Conservation (phyloP, 495 filamentous ascomycete genomes). For the Aspergillus haitiensis region DNA sequence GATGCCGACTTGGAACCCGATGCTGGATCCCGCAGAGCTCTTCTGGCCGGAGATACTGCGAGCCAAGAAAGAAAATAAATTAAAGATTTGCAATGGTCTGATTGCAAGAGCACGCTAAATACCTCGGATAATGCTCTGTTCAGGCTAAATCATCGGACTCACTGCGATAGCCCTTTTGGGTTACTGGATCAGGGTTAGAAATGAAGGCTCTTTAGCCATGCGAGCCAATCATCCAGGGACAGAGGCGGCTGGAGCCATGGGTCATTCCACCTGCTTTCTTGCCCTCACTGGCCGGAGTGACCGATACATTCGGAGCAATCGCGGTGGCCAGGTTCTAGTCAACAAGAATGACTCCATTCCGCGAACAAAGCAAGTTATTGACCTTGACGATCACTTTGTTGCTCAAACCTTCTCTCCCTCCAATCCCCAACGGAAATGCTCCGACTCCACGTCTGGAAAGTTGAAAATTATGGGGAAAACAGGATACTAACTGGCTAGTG, state of each 20-base stretch:
- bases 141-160: conserved; percentile 4
- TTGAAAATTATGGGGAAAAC: conserved; percentile 11
- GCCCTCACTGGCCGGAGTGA: background rate
- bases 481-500: background rate
- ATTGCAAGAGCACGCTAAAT: background rate
- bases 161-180: conserved; percentile 1
- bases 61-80: conserved; percentile 10
- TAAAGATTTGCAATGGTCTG: conserved; percentile 2
- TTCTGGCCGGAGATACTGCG: conserved; percentile 17
- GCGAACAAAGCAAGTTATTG: background rate
- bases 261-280: background rate
- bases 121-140: conserved; percentile 10
- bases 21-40: background rate
- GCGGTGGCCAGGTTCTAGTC: too few relatives aligned
- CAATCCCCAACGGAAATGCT: conserved; percentile 14
- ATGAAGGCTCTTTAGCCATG: background rate
- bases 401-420: conserved; percentile 8
- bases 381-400: conserved; percentile 3
- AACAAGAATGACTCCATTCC: background rate
- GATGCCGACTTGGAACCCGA: conserved; percentile 7
- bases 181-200: conserved; percentile 1
- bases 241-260: conserved; percentile 3
- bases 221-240: background rate
- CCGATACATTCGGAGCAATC: conserved; percentile 3
- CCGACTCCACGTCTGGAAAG: conserved; percentile 13